Conservation (phyloP, 345 rosid genomes). For the Capsella bursapastoris region DNA sequence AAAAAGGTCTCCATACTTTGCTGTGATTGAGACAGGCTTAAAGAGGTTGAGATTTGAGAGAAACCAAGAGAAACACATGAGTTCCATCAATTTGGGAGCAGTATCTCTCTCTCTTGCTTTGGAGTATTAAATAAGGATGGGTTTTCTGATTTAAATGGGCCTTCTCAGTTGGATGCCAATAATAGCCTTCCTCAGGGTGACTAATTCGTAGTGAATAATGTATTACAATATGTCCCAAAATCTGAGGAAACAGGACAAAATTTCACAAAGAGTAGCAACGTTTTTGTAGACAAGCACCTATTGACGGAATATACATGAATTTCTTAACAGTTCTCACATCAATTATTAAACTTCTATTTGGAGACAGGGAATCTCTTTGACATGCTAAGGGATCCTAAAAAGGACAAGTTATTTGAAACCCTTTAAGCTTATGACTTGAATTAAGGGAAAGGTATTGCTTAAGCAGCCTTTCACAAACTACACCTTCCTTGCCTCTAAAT, state of each 20-base stretch:
- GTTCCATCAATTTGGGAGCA: conserved; percentile 38
- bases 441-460: conserved; percentile 42
- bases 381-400: not conserved
- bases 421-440: conserved; percentile 19
- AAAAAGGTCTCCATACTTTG: not conserved
- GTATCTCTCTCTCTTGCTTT: conserved; percentile 17
- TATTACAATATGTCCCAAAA: too few relatives aligned
- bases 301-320: not conserved
- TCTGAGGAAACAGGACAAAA: too few relatives aligned
- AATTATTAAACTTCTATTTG: not conserved
- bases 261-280: too few relatives aligned
- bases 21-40: conserved; percentile 26
- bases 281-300: too few relatives aligned
- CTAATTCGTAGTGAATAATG: too few relatives aligned
- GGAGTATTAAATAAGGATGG: not conserved
- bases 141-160: not conserved
- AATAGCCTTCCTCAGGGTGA: too few relatives aligned
- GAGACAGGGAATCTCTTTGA: conserved; percentile 25
- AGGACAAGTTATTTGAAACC: not conserved
- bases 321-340: not conserved
- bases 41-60: conserved; percentile 18
- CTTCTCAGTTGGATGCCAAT: not conserved
- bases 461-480: conserved; percentile 30
- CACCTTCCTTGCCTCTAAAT: conserved; percentile 30
- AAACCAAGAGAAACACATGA: conserved; percentile 45